These are phyloP conservation scores for Mimosa bimucronata DNA, from an alignment of 306 rosid species.

Conservation along the genomic window DNA sequence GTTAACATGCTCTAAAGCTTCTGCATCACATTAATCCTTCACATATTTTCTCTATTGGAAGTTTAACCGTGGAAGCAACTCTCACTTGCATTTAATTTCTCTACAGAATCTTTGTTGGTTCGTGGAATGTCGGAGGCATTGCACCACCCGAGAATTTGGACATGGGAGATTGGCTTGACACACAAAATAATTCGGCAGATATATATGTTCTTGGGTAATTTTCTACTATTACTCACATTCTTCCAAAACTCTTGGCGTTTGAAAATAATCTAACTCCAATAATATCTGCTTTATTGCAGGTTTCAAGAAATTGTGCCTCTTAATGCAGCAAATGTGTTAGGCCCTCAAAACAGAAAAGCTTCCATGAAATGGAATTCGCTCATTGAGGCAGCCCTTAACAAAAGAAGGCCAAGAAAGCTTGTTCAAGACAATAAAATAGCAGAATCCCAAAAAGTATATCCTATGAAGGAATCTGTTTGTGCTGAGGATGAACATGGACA, in stretches of 20 bases:
- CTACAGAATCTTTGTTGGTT: constrained; percentile 76
- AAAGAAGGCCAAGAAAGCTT: constrained; percentile 32
- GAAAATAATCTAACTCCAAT: neutral
- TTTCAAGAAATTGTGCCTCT: constrained; percentile 96
- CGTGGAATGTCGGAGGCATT: constrained; percentile 92
- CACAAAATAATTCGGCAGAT: constrained; percentile 52
- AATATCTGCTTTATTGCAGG: constrained; percentile 39
- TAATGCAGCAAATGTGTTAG: constrained; percentile 68
- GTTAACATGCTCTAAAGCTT: constrained; percentile 17
- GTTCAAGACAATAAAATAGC: constrained; percentile 37
- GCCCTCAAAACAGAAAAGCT: constrained; percentile 52
- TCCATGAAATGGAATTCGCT: constrained; percentile 68
- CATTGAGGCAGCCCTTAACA: constrained; percentile 65
- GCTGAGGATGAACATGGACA: constrained; percentile 32
- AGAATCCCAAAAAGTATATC: constrained; percentile 52
- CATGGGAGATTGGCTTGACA: constrained; percentile 71
- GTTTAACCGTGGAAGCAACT: constrained; percentile 18
- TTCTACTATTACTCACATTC: constrained; percentile 5
- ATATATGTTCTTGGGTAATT: constrained; percentile 83
- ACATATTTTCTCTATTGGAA: constrained; percentile 14
- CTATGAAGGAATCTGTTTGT: constrained; percentile 41
- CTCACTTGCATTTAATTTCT: constrained; percentile 29
- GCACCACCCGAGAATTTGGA: constrained; percentile 69
- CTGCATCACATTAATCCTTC: neutral
- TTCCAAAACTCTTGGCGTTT: neutral